phyloP scores from a whole-genome alignment of 2,329 filamentous ascomycete species.

The Aspergillus oerlinghausenensis region DNA sequence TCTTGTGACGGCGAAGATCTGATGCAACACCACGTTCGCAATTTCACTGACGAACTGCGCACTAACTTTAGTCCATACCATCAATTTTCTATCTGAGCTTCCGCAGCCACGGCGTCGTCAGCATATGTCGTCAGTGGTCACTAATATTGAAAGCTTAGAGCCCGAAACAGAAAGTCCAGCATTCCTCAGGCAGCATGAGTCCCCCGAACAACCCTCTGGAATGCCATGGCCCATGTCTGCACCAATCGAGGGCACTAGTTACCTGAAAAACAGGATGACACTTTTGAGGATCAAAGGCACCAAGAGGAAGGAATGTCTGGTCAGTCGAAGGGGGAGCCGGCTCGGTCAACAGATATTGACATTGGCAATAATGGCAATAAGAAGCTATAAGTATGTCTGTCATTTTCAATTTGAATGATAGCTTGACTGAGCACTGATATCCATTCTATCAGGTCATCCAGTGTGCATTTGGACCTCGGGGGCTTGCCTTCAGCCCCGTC shows the following conservation, averaged over 20 bases:
- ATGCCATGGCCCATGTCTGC: slow-evolving; percentile 4
- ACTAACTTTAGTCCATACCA: background rate
- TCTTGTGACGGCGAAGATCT: no score
- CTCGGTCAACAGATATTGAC: background rate
- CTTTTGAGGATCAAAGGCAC: background rate
- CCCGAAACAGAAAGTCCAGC: background rate
- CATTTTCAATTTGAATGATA: background rate
- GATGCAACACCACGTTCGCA: background rate
- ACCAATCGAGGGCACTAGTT: background rate
- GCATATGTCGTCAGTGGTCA: background rate
- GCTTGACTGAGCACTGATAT: background rate
- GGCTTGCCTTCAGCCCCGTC: background rate
- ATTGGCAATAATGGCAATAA: background rate
- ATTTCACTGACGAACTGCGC: background rate
- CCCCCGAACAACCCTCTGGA: slow-evolving; percentile 22
- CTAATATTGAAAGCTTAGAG: background rate
- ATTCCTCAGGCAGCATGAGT: slow-evolving; percentile 14
- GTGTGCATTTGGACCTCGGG: background rate
- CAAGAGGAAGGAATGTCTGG: background rate
- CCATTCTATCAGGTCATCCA: background rate
- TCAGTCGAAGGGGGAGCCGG: background rate
- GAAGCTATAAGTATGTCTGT: background rate
- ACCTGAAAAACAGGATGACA: background rate
- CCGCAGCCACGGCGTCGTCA: background rate
- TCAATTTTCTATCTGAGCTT: background rate